Base-by-base conservation (phyloP, 129 eudicot genomes). In the Flaveria ramosissima region DNA sequence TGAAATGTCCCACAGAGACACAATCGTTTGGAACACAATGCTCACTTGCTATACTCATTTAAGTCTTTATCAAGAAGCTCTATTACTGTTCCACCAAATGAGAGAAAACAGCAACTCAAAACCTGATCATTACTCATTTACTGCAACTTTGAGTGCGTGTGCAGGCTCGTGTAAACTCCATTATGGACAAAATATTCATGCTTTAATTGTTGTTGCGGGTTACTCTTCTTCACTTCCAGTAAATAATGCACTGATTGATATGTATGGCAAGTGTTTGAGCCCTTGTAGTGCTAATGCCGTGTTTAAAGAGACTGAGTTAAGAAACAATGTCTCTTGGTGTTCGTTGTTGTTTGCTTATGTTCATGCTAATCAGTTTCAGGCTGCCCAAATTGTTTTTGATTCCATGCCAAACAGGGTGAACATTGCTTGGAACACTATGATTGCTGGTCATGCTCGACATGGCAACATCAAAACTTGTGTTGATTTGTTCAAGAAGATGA, bases 1-100 rank as follows among this genome's bases (percentile, higher is more conserved):
- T 65, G 89, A 87, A 85, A 82, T 92, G 96, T 72, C 91, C 8
- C 65, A 81, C 16, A 85, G 89, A 87, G 97, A 92, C 72, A 72
- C 85, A 13, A 77, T 87, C 11, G 84, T 91, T n/a, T 92, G 92
- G 93, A 92, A 89, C 72, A 88, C 96, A 17, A 89, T 92, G 96
- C 83, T 92, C 30, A 84, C 80, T 70, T 79, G 83, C 32, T 92
- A 89, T 83, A 72, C 87, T 24, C 96, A 87, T 53, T 80, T 83
- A 83, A 89, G 83, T 78, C 82, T 77, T 80, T 84, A 82, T 84
- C 78, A 87, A 67, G 88, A 92, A 26, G 81, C 92, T 70, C 77
- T 85, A 2, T 87, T 84, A 13, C 78, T 92, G 30, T 89, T 92
- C 75, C 26, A 36, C 16, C 61, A 73, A 73, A 89, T 92, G 93